Conservation (phyloP, 768 basidiomycete species). For the Botryobasidium botryosum region DNA sequence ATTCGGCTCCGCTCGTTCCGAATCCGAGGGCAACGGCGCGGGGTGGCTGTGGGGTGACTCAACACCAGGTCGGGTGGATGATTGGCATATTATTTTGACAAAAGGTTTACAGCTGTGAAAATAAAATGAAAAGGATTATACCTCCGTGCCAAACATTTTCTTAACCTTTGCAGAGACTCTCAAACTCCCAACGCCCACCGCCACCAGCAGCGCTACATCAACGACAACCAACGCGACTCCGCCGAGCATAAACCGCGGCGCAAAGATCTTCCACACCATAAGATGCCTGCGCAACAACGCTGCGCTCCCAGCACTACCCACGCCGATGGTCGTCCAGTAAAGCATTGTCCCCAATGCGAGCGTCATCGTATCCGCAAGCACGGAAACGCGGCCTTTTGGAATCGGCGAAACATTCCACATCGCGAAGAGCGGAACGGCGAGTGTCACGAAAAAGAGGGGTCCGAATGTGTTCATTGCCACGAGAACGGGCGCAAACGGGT, state of each 20-base stretch:
- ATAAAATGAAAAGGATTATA: too few species aligned
- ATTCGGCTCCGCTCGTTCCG: too few species aligned
- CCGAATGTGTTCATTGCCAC: constrained; percentile 67
- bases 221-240: constrained; percentile 48
- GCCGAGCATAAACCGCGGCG: constrained; percentile 79
- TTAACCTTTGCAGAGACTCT: constrained; percentile 21
- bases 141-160: constrained; percentile 3
- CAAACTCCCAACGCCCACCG: constrained; percentile 39
- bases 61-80: too few species aligned
- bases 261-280: constrained; percentile 99
- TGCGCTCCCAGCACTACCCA: constrained; percentile 55
- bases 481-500: constrained; percentile 57
- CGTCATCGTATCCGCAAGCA: constrained; percentile 21
- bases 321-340: constrained; percentile 46
- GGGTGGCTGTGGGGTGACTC: too few species aligned
- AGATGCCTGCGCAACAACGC: constrained; percentile 67
- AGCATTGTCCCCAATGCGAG: constrained; percentile 41
- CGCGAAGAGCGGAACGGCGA: constrained; percentile 54
- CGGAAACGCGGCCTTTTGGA: constrained; percentile 13
- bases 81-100: too few species aligned
- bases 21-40: too few species aligned
- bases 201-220: constrained; percentile 51
- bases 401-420: constrained; percentile 70
- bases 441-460: constrained; percentile 43
- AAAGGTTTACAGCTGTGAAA: too few species aligned